Percentiles rank a stretch among this genome's conserved stretches.
These are phyloP conservation scores for Talaromyces atroroseus DNA, from an alignment of 2,329 filamentous ascomycete species.

Conservation along the genomic window DNA sequence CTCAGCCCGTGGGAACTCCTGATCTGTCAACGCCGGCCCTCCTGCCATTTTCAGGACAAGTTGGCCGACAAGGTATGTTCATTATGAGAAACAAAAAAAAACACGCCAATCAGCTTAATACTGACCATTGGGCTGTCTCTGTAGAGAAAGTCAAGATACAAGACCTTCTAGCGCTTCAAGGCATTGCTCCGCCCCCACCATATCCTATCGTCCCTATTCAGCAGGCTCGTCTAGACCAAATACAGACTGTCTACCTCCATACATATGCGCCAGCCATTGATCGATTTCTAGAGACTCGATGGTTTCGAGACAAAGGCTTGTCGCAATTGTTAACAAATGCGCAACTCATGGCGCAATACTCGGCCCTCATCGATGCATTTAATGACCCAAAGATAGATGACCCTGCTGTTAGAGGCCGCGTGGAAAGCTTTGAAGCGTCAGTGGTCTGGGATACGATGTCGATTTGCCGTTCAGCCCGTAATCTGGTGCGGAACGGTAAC, in stretches of 20 bases:
- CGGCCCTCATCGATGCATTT: constrained; percentile 54
- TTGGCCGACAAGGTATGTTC: constrained; percentile 27
- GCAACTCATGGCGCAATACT: constrained; percentile 60
- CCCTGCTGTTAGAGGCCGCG: constrained; percentile 30
- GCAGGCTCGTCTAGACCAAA: constrained; percentile 54
- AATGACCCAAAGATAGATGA: constrained; percentile 36
- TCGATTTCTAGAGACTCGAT: constrained; percentile 73
- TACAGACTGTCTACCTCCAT: constrained; percentile 66
- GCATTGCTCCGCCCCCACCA: constrained; percentile 53
- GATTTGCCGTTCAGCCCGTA: constrained; percentile 44
- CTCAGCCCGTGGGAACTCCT: constrained; percentile 22
- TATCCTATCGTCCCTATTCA: constrained; percentile 46
- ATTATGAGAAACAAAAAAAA: constrained; percentile 30
- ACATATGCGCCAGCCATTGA: constrained; percentile 72
- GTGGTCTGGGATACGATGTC: constrained; percentile 57
- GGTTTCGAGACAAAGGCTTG: constrained; percentile 62
- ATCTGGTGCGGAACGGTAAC: constrained; percentile 29
- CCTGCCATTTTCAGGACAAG: constrained; percentile 14
- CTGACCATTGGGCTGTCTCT: not conserved
- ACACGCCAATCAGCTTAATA: not conserved
- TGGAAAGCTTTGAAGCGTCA: constrained; percentile 53
- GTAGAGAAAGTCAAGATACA: constrained; percentile 64
- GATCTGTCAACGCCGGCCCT: constrained; percentile 25
- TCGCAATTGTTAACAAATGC: constrained; percentile 51
- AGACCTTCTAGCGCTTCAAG: constrained; percentile 63